phyloP scores from a whole-genome alignment of 2,329 filamentous ascomycete genomes.

The Aureobasidium sp. region DNA sequence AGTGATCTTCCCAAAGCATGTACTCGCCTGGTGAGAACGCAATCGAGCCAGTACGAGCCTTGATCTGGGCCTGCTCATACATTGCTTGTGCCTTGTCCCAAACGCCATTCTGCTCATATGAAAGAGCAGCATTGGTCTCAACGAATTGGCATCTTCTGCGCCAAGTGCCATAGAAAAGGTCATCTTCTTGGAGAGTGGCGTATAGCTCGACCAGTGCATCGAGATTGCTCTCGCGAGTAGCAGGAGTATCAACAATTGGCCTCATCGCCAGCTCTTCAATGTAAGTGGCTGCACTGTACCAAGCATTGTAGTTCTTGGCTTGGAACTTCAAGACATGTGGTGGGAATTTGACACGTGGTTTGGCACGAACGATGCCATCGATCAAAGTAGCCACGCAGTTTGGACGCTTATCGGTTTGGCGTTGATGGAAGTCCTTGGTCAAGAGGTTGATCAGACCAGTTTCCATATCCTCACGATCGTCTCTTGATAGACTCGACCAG shows the following conservation, averaged over 20 bases:
- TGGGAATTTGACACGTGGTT: constrained; percentile 82
- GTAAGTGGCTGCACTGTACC: constrained; percentile 90
- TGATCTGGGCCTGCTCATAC: constrained; percentile 95
- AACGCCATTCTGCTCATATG: constrained; percentile 97
- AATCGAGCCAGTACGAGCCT: constrained; percentile 89
- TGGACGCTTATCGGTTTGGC: constrained; percentile 88
- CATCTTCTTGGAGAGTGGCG: constrained; percentile 81
- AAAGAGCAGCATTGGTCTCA: constrained; percentile 93
- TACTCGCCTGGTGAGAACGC: constrained; percentile 96
- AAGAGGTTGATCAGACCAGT: constrained; percentile 83
- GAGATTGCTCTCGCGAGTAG: constrained; percentile 84
- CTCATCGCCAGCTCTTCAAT: constrained; percentile 83
- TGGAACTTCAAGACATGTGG: constrained; percentile 95
- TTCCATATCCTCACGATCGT: constrained; percentile 84
- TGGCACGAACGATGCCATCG: constrained; percentile 75
- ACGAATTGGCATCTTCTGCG: constrained; percentile 90
- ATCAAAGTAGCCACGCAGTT: constrained; percentile 92
- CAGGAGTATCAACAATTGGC: constrained; percentile 73
- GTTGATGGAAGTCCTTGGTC: constrained; percentile 90
- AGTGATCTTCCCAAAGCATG: constrained; percentile 99
- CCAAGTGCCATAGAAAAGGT: constrained; percentile 97
- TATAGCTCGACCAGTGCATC: constrained; percentile 95
- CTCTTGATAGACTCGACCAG: constrained; percentile 80
- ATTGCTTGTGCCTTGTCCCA: constrained; percentile 98
- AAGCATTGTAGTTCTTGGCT: constrained; percentile 87